phyloP scores from a whole-genome alignment of 1,139 yeast species.

The Yamadazyma atmosphaerica region DNA sequence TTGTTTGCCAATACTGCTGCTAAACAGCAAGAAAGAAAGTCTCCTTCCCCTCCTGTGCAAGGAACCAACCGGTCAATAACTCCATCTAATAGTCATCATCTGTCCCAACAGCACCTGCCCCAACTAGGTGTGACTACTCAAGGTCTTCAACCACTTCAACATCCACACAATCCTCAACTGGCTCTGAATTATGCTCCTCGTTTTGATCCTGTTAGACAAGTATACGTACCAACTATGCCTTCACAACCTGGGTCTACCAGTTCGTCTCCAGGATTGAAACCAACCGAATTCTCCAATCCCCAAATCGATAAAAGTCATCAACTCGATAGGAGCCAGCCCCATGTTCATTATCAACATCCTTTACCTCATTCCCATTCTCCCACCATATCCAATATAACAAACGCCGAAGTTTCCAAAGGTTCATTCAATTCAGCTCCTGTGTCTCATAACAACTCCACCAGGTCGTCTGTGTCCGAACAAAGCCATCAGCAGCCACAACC shows the following conservation, averaged over 20 bases:
- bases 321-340: too few species aligned
- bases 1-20: constrained; percentile 65
- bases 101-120: constrained; percentile 3
- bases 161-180: constrained; percentile 1
- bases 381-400: constrained; percentile 3
- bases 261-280: neutral
- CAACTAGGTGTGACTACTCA: constrained; percentile 1
- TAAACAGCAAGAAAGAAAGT: constrained; percentile 32
- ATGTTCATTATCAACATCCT: constrained; percentile 1
- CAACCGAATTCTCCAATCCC: neutral
- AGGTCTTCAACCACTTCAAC: neutral
- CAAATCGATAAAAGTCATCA: too few species aligned
- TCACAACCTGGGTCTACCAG: neutral
- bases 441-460: constrained; percentile 8
- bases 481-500: constrained; percentile 2
- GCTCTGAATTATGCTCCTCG: constrained; percentile 5
- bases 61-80: constrained; percentile 1
- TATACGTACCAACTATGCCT: constrained; percentile 5
- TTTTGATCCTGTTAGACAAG: constrained; percentile 11
- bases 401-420: neutral
- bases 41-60: constrained; percentile 14
- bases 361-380: constrained; percentile 4
- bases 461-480: constrained; percentile 15
- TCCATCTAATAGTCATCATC: constrained; percentile 4
- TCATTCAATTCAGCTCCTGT: constrained; percentile 6